Evolutionary conservation across 331 rosid genomes (phyloP), one percentile per base, ranked within the genome.

Genomic region (Saraca asoca): DNA sequence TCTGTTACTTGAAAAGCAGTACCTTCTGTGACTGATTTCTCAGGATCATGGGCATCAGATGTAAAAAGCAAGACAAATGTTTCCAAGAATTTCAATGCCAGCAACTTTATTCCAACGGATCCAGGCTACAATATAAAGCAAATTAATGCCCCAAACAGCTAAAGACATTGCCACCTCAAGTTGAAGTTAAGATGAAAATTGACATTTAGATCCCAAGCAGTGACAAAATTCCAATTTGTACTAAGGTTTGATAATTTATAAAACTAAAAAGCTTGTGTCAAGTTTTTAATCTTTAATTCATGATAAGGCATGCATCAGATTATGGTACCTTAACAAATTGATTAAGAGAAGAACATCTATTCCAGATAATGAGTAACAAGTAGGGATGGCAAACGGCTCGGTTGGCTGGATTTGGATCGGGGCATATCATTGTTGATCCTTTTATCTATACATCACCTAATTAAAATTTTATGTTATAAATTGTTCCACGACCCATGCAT

Each of bases 51-150:
- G 62, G 34, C 24, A 45, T 94, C 91, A 17, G 91, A 72, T 43
- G 99, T 81, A 77, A 90, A 90, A 50, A 86, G 82, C 67, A 88
- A 77, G 62, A 90, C 86, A 80, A 83, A 77, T 17, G 85, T 80
- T 82, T 94, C 99, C 89, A 90, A 68, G 78, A 88, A 90, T 80
- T 94, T 94, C 85, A 94, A 80, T 8, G 95, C 99, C 69, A 86
- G 79, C 85, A 94, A 66, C 83, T 78, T 90, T 57, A 70, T 66
- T 84, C 83, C 95, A 20, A 76, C 83, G 54, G 85, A 79, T 51
- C 92, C 97, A 66, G 96, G 91, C 99, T 94, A 75, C 90, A 88
- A 84, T 41, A 82, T 63, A 73, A 84, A 77, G 78, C 51, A 71
- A 84, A 76, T 37, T 49, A 78, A 73, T 51, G 75, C 73, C 24